Conservation (phyloP, 768 basidiomycete species). For the Mycena polygramma region DNA sequence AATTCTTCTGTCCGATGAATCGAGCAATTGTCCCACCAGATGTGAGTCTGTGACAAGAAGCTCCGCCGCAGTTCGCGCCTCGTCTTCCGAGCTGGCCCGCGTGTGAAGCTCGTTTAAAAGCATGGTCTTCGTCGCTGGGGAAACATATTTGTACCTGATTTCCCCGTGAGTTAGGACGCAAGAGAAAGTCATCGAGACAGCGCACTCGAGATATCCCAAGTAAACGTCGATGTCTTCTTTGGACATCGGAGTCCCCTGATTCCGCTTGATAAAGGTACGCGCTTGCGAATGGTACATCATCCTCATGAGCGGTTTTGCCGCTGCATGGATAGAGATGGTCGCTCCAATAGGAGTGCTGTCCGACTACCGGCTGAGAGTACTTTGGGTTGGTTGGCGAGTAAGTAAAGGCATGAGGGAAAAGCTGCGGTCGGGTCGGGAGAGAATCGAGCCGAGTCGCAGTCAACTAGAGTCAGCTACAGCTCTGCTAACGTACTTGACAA, state of each 20-base stretch:
- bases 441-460: too few species aligned
- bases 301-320: neutral
- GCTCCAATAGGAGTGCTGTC: neutral
- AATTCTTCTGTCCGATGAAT: too few species aligned
- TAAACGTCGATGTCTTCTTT: neutral
- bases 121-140: too few species aligned
- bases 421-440: too few species aligned
- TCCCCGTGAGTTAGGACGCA: neutral
- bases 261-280: neutral
- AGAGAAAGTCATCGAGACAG: neutral
- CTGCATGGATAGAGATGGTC: neutral
- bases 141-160: neutral
- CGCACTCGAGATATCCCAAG: neutral
- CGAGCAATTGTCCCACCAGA: too few species aligned
- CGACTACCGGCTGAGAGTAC: neutral
- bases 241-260: neutral
- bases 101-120: too few species aligned
- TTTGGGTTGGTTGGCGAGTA: neutral
- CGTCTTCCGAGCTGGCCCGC: too few species aligned
- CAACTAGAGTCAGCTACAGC: too few species aligned
- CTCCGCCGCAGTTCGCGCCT: too few species aligned
- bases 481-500: too few species aligned
- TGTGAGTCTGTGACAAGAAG: too few species aligned
- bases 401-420: too few species aligned
- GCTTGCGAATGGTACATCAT: neutral